Evolutionary conservation across 202 grass and related monocot genomes (phyloP).

Genomic region (Setaria viridis): DNA sequence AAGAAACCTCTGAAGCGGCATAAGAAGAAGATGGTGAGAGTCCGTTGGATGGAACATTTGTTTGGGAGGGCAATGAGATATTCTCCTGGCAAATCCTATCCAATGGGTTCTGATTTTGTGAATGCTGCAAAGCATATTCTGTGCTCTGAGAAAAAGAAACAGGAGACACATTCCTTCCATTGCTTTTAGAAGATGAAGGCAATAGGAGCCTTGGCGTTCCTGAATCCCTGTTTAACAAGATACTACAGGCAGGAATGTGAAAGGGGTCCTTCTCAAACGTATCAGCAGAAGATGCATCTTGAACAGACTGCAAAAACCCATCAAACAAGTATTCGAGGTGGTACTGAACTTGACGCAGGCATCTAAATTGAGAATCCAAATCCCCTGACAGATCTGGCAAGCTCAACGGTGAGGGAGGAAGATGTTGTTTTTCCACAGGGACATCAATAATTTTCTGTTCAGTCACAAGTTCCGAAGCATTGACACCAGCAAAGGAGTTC

Average conservation of each 20-base stretch:
- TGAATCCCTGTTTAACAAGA: constrained; percentile 43
- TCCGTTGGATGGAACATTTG: constrained; percentile 29
- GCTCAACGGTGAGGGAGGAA: constrained; percentile 31
- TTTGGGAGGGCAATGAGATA: constrained; percentile 15
- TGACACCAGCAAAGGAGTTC: constrained; percentile 7
- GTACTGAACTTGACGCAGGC: constrained; percentile 68
- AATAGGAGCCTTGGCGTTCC: constrained; percentile 34
- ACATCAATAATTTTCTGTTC: constrained; percentile 14
- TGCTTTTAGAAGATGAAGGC: constrained; percentile 48
- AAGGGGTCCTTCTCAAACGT: constrained; percentile 25
- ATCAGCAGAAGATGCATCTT: constrained; percentile 38
- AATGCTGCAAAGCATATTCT: constrained; percentile 46
- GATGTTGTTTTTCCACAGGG: constrained; percentile 25
- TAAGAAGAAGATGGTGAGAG: constrained; percentile 45
- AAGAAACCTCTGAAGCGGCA: constrained; percentile 48
- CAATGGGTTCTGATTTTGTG: constrained; percentile 51
- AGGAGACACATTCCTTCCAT: constrained; percentile 44
- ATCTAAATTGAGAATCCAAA: constrained; percentile 71
- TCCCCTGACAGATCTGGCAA: constrained; percentile 69
- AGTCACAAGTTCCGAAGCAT: constrained; percentile 28
- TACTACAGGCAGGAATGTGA: constrained; percentile 25
- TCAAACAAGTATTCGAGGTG: constrained; percentile 64
- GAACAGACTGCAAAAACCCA: constrained; percentile 48
- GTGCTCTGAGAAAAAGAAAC: constrained; percentile 56
- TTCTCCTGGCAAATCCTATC: constrained; percentile 41